Conservation (phyloP, 345 rosid genomes). For the Anastatica hierochuntica region DNA sequence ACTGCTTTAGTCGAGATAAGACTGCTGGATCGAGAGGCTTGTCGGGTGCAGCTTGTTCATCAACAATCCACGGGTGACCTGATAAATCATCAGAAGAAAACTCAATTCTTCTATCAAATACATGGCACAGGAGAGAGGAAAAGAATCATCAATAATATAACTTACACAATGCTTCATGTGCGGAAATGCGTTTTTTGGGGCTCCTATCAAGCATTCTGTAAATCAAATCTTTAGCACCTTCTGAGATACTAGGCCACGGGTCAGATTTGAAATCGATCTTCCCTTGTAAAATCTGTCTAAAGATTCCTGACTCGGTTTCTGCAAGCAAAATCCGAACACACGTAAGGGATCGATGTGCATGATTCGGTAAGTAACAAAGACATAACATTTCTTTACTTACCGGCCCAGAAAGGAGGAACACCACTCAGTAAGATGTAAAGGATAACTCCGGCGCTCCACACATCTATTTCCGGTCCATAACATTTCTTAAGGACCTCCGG, state of each 20-base stretch:
- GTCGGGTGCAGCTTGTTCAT: constrained; percentile 83
- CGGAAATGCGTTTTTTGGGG: constrained; percentile 70
- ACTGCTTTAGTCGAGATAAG: constrained; percentile 80
- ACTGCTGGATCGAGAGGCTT: constrained; percentile 95
- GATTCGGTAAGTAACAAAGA: background rate
- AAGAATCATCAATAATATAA: background rate
- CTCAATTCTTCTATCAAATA: background rate
- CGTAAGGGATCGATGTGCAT: no score
- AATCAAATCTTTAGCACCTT: constrained; percentile 80
- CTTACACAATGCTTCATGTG: constrained; percentile 87
- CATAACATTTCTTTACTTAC: constrained; percentile 19
- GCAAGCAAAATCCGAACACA: constrained; percentile 12
- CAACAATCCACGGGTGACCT: constrained; percentile 98
- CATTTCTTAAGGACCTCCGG: constrained; percentile 84
- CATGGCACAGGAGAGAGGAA: background rate
- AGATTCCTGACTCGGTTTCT: constrained; percentile 97
- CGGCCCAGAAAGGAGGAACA: constrained; percentile 98
- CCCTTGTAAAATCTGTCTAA: constrained; percentile 78
- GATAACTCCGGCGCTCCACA: constrained; percentile 98
- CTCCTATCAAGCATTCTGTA: constrained; percentile 82
- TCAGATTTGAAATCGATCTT: constrained; percentile 78
- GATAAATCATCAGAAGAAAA: constrained; percentile 10
- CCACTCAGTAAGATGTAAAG: constrained; percentile 89
- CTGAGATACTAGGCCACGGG: constrained; percentile 93
- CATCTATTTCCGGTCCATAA: constrained; percentile 88